Evolutionary conservation across 805 yeast genomes (phyloP).

Genomic region (Jamesozyma jinghongensis): DNA sequence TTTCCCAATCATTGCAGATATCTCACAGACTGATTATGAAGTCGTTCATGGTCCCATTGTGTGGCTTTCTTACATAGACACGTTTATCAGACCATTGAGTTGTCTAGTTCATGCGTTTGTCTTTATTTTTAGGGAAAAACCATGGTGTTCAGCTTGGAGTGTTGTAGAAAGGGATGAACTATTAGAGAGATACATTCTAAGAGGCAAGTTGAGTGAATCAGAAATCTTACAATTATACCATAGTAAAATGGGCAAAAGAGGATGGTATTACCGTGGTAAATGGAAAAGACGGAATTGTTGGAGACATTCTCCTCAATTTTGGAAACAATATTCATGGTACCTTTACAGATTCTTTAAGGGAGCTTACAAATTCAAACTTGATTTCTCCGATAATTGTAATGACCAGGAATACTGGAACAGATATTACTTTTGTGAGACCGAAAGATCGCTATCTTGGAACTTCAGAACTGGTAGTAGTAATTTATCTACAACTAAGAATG

Average conservation of each 20-base stretch:
- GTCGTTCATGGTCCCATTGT: slow-evolving; percentile 41
- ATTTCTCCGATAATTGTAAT: slow-evolving; percentile 22
- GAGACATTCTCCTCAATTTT: slow-evolving; percentile 19
- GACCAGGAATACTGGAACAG: slow-evolving; percentile 18
- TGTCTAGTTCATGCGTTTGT: slow-evolving; percentile 72
- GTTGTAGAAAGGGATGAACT: slow-evolving; percentile 17
- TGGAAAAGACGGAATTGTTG: slow-evolving; percentile 21
- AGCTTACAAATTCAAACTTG: slow-evolving; percentile 7
- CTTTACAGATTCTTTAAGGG: slow-evolving; percentile 15
- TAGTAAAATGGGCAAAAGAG: slow-evolving; percentile 20
- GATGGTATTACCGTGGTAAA: slow-evolving; percentile 29
- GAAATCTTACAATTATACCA: slow-evolving; percentile 18
- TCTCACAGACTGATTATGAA: slow-evolving; percentile 45
- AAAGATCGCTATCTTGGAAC: background rate
- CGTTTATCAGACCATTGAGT: slow-evolving; percentile 71
- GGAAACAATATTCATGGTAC: slow-evolving; percentile 23
- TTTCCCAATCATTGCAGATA: slow-evolving; percentile 63
- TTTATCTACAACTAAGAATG: background rate
- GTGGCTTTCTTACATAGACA: slow-evolving; percentile 60
- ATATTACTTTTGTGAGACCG: slow-evolving; percentile 10
- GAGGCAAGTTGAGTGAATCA: slow-evolving; percentile 21
- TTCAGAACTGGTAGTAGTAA: background rate
- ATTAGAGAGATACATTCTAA: slow-evolving; percentile 15
- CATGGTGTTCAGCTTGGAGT: slow-evolving; percentile 51
- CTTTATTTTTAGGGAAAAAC: slow-evolving; percentile 66